Evolutionary conservation across 192 early-diverging fungal species (phyloP).

Genomic region (Gryganskiella cystojenkinii): DNA sequence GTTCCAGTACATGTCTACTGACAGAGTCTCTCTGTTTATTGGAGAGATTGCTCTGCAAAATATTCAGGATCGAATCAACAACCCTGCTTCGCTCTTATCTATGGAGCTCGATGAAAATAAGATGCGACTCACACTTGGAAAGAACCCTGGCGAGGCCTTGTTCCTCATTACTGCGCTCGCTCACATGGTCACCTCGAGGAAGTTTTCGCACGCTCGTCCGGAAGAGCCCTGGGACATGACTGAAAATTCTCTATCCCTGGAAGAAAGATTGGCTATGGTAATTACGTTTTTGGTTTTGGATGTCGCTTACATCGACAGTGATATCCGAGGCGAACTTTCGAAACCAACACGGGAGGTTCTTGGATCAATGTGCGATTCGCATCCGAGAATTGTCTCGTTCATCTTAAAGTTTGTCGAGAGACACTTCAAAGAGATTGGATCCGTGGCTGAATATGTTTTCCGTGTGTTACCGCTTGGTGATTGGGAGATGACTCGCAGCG

Average conservation of each 20-base stretch:
- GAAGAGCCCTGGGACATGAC: background rate
- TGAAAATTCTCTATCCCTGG: conserved; percentile 5
- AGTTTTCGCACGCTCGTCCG: background rate
- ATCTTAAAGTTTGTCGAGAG: conserved; percentile 51
- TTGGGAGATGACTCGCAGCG: conserved; percentile 50
- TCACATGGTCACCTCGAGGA: conserved; percentile 43
- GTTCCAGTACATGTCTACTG: conserved; percentile 38
- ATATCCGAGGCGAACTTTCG: conserved; percentile 48
- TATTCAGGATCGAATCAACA: conserved; percentile 9
- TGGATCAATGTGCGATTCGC: conserved; percentile 44
- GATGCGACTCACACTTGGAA: conserved; percentile 18
- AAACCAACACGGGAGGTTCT: conserved; percentile 58
- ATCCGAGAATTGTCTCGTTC: conserved; percentile 48
- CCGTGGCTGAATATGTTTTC: conserved; percentile 60
- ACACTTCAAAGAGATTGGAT: conserved; percentile 51
- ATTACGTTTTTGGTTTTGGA: conserved; percentile 53
- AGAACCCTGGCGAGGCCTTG: conserved; percentile 53
- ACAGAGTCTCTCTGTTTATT: conserved; percentile 6
- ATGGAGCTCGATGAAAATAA: conserved; percentile 6
- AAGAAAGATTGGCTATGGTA: conserved; percentile 28
- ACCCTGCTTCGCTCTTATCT: conserved; percentile 11
- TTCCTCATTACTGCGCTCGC: conserved; percentile 58
- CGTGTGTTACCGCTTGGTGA: conserved; percentile 52
- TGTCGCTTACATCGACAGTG: conserved; percentile 53
- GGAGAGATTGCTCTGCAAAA: conserved; percentile 33